Evolutionary conservation across 202 grass and related monocot species (phyloP), one percentile per base, ranked within the genome.

Genomic region (Saccharum hybrid): DNA sequence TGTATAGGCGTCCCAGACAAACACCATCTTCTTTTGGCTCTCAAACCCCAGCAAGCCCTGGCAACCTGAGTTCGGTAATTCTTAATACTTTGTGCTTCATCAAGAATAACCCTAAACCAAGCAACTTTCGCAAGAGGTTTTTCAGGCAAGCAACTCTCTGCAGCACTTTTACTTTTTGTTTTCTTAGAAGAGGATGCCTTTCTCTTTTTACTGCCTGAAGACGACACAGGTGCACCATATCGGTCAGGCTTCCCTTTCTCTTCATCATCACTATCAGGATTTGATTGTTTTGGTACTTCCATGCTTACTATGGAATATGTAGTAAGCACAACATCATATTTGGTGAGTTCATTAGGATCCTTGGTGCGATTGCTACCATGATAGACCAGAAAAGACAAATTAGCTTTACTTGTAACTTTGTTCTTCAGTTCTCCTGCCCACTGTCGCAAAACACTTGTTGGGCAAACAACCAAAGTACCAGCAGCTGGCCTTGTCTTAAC

Each of bases 21-120:
- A 76, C 96, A 99, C 96, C 96, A 99, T 81, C 96, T 99, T 88
- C 96, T 91, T 90, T 99, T 99, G 40, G 96, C 96, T 75, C 93
- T 85, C 82, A 99, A 71, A 87, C 91, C 91, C 93, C 96, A 99
- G 78, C 96, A 99, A 72, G 96, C 91, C 63, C 96, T 93, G 42
- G 96, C 93, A 83, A 99, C 96, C 49, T 94, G 90, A 70, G 96
- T 99, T 75, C 96, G 88, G 80, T 96, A 88, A 88, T 99, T 99
- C 73, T 99, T 99, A 78, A 99, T 99, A 78, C 96, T 99, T 83
- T 99, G 96, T 66, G 96, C 96, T 81, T 99, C 96, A 86, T 99
- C 96, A 68, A 99, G 86, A 84, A 99, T 80, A 85, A 99, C 96
- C 71, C 96, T 99, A 83, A 96, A 99, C 96, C 96, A 99, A 41